Evolutionary conservation across 805 yeast genomes (phyloP).

Genomic region (Kregervanrija pseudodelftensis): DNA sequence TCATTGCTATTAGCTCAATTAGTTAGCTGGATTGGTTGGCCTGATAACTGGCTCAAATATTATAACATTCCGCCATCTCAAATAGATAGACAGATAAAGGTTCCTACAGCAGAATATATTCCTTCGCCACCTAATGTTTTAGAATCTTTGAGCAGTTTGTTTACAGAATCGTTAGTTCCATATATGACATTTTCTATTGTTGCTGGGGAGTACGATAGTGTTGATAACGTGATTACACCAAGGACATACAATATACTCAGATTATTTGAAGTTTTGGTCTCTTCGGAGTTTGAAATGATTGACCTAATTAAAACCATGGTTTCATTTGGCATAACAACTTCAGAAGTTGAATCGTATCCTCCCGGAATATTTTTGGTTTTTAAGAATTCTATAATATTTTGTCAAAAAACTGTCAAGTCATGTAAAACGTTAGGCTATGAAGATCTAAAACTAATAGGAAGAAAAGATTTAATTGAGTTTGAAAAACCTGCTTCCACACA

Average conservation of each 20-base stretch:
- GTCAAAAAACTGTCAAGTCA: conserved; percentile 46
- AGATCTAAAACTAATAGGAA: conserved; percentile 52
- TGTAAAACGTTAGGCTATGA: conserved; percentile 34
- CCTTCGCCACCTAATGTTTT: conserved; percentile 55
- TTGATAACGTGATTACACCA: conserved; percentile 60
- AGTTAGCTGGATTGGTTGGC: conserved; percentile 69
- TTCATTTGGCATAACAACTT: conserved; percentile 43
- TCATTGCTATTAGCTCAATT: conserved; percentile 54
- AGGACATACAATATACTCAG: conserved; percentile 52
- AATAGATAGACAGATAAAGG: conserved; percentile 34
- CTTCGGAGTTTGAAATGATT: conserved; percentile 41
- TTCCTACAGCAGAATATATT: conserved; percentile 38
- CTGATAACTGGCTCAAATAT: conserved; percentile 51
- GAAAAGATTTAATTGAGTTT: conserved; percentile 49
- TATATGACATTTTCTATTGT: conserved; percentile 62
- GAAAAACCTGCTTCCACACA: not conserved
- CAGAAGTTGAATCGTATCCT: conserved; percentile 63
- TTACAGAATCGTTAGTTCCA: conserved; percentile 38
- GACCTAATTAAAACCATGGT: conserved; percentile 59
- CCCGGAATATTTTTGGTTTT: conserved; percentile 64
- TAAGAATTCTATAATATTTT: conserved; percentile 47
- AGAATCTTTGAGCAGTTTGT: conserved; percentile 47
- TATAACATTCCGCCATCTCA: conserved; percentile 34
- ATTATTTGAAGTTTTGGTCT: conserved; percentile 55
- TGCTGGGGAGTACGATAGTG: conserved; percentile 50